Base-by-base conservation (phyloP, 495 filamentous ascomycete species). In the Glonium stellatum region DNA sequence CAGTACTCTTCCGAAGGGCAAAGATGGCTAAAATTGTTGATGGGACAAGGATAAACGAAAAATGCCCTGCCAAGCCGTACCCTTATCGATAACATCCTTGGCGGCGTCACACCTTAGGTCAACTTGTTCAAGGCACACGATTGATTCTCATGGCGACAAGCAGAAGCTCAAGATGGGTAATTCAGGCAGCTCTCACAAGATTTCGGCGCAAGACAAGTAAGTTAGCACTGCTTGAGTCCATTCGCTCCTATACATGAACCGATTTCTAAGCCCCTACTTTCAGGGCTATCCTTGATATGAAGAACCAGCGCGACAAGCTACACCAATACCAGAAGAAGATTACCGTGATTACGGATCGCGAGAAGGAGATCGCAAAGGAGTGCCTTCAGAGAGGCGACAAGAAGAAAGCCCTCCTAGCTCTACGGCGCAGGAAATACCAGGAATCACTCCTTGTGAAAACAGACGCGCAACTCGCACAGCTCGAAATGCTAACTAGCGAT, bases 401-500 rank as follows among this genome's bases (percentile, higher is more conserved):
- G 69, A 76, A 80, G 66, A 83, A 85, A 52, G 93, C 93, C 0
- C 80, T 96, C 19, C 83, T 98, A 6, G 95, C 95, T 0, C 80
- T 98, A 39, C 89, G 93, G 47, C 84, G 90, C 55, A 96, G 95
- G 73, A 98, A 97, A 72, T 98, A 96, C 78, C 95, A 98, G 70
- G 90, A 97, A 70, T 84, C 87, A 5, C 80, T 98, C 9, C 82
- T 98, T 22, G 78, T 81, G 51, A 93, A 95, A 72, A 97, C 95
- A 6, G 95, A 97, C 72, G 80, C 80, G 8, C 93, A 97, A 73
- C 83, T 98, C 2, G 89, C 86, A 51, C 86, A 92, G 69, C 76
- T 97, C 21, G 90, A 98, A 73, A 80, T 89, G 63, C 78, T 98
- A 46, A 88, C 87, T 1, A 82, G 82, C 54, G 84, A 86, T 66